phyloP scores from a whole-genome alignment of 495 filamentous ascomycete genomes.

The Polyplosphaeria fusca region DNA sequence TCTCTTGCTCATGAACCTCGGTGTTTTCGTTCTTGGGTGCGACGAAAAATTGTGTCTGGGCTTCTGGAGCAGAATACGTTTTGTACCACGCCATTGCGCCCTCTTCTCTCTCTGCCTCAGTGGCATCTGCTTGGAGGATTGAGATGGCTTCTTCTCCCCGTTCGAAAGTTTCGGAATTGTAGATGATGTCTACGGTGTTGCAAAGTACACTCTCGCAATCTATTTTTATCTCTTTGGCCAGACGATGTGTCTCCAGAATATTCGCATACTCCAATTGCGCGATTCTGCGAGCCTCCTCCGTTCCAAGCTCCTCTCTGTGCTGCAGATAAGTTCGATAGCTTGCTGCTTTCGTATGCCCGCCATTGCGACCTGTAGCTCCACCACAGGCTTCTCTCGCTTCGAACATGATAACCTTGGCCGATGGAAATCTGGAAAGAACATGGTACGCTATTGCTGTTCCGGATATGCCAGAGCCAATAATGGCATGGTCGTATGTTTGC shows the following conservation, averaged over 20 bases:
- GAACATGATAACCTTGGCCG: background rate
- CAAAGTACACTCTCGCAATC: conserved; percentile 51
- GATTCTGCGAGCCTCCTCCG: conserved; percentile 51
- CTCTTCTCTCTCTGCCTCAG: conserved; percentile 45
- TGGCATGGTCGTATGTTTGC: conserved; percentile 28
- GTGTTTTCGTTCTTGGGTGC: conserved; percentile 15
- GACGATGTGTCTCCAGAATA: conserved; percentile 53
- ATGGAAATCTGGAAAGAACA: background rate
- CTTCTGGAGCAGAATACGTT: conserved; percentile 47
- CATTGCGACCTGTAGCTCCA: background rate
- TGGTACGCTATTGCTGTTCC: background rate
- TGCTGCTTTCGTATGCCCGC: conserved; percentile 52
- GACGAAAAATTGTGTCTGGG: conserved; percentile 46
- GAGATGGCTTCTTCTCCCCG: conserved; percentile 43
- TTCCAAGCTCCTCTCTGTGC: conserved; percentile 43
- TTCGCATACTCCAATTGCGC: conserved; percentile 56
- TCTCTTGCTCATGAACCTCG: background rate
- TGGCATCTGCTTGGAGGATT: conserved; percentile 43
- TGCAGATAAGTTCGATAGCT: conserved; percentile 55
- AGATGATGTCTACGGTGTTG: conserved; percentile 59
- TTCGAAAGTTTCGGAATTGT: conserved; percentile 49
- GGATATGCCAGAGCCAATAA: background rate
- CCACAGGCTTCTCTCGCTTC: background rate
- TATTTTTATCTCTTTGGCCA: conserved; percentile 51
- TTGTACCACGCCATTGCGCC: conserved; percentile 48